Base-by-base conservation (phyloP, 305 asterid species). In the Stenogyne calaminthoides region DNA sequence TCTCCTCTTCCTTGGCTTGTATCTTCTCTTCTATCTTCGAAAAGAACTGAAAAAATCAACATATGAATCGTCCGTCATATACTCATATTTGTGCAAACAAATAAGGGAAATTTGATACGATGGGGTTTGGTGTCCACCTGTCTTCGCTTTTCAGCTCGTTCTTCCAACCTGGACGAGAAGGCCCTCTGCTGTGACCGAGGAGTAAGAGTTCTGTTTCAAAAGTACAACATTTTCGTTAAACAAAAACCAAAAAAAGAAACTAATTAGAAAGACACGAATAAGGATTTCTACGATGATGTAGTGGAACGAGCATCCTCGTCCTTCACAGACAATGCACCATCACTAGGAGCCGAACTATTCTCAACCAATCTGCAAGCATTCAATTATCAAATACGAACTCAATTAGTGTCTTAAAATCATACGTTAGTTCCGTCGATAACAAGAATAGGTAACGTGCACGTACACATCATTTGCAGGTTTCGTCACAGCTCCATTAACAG, bases 71-170 rank as follows among this genome's bases (percentile, higher is more conserved):
- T n/a, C 37, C 10, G 64, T 37, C 39, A 25, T 2, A 25, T 3
- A 25, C 29, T 25, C 29, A 14, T 12, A 67, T 40, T 64, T 39
- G 73, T 74, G 51, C 64, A 0, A 58, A 27, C 9, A 27, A 6
- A 57, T 55, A 57, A 54, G 29, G 2, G 1, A 2, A 25, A 57
- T 25, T 57, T 57, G 19, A 27, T 5, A 12, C 14, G 11, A 9
- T 18, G 29, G 14, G 14, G 19, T 8, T 2, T 52, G 16, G 29
- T 55, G 16, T 57, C 32, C 75, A 92, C 98, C 97, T 95, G 92
- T 80, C 81, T 95, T 68, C 99, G 84, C 77, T 85, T 93, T 77
- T 92, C 96, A 12, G 98, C 99, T 5, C 97, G 96, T 72, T 89
- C 88, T 57, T 89, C 91, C 91, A 87, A 81, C 84, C 97, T 84